Conservation (phyloP, 2,329 filamentous ascomycete species). For the Trematosphaeria pertusa region DNA sequence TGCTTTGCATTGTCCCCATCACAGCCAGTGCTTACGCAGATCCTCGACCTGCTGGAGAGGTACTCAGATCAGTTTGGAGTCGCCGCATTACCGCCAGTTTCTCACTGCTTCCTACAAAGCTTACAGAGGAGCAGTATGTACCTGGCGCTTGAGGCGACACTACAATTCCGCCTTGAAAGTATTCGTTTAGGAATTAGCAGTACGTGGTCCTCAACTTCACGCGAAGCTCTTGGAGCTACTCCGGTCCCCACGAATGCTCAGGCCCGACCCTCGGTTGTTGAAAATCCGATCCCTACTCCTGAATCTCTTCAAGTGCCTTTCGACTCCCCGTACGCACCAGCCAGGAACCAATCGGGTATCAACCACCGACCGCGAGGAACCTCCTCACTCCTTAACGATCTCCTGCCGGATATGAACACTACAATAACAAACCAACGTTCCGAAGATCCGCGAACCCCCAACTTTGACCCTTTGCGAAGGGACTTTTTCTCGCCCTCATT, state of each 20-base stretch:
- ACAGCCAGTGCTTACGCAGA: conserved; percentile 22
- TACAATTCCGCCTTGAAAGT: conserved; percentile 25
- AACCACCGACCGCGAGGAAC: conserved; percentile 5
- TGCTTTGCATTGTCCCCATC: conserved; percentile 30
- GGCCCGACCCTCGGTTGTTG: conserved; percentile 5
- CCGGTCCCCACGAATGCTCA: conserved; percentile 3
- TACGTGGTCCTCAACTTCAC: conserved; percentile 19
- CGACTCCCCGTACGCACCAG: conserved; percentile 15
- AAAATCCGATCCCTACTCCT: conserved; percentile 22
- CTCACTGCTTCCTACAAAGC: conserved; percentile 33
- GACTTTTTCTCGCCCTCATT: conserved; percentile 16
- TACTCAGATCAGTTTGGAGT: conserved; percentile 31
- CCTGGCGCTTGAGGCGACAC: conserved; percentile 18
- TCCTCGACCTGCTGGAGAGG: conserved; percentile 34
- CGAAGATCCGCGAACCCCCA: conserved; percentile 8
- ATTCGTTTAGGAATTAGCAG: conserved; percentile 19
- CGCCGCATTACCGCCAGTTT: conserved; percentile 34
- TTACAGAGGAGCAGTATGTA: conserved; percentile 23
- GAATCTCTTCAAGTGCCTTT: conserved; percentile 24
- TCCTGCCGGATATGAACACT: conserved; percentile 27
- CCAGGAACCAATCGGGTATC: conserved; percentile 10
- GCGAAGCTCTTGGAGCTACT: not conserved
- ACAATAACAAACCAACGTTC: conserved; percentile 1
- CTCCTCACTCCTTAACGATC: conserved; percentile 21
- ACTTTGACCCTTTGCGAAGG: conserved; percentile 10